Percentiles rank a stretch among this genome's conserved stretches.
phyloP scores from a whole-genome alignment of 495 filamentous ascomycete species.

The Bathelium albidoporum region DNA sequence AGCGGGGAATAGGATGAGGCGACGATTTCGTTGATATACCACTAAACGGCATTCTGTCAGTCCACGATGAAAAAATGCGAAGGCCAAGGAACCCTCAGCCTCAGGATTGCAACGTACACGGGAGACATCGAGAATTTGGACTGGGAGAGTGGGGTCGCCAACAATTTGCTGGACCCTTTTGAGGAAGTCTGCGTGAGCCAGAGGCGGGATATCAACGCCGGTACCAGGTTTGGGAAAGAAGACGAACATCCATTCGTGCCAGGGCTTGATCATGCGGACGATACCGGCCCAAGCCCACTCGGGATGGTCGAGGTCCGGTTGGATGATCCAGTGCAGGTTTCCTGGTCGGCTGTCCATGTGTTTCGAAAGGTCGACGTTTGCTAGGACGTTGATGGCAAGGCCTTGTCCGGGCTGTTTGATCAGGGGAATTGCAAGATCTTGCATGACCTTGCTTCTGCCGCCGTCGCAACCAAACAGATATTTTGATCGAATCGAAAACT shows the following conservation, averaged over 20 bases:
- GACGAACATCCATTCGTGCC: conserved; percentile 49
- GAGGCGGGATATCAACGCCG: too few relatives aligned
- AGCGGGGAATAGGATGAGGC: conserved; percentile 28
- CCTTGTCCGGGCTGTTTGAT: conserved; percentile 44
- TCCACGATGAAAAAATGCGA: too few relatives aligned
- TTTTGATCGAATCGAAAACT: conserved; percentile 38
- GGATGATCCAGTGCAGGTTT: conserved; percentile 48
- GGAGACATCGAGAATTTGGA: conserved; percentile 37
- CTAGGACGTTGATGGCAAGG: conserved; percentile 43
- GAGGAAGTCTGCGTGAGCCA: conserved; percentile 38
- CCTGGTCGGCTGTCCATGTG: conserved; percentile 39
- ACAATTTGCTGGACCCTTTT: conserved; percentile 38
- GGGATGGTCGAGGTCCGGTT: conserved; percentile 37
- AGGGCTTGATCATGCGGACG: conserved; percentile 45
- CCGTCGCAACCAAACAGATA: conserved; percentile 53
- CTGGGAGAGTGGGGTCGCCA: conserved; percentile 38
- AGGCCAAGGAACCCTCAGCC: too few relatives aligned
- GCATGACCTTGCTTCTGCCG: conserved; percentile 41
- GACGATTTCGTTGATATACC: conserved; percentile 44
- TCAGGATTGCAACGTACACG: too few relatives aligned
- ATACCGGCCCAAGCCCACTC: conserved; percentile 35
- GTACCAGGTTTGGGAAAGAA: conserved; percentile 34
- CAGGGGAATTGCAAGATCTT: conserved; percentile 39
- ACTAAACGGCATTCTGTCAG: too few relatives aligned
- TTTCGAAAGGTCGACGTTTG: conserved; percentile 43